Base-by-base conservation (phyloP, 495 filamentous ascomycete species). In the Daldinia caldariorum region DNA sequence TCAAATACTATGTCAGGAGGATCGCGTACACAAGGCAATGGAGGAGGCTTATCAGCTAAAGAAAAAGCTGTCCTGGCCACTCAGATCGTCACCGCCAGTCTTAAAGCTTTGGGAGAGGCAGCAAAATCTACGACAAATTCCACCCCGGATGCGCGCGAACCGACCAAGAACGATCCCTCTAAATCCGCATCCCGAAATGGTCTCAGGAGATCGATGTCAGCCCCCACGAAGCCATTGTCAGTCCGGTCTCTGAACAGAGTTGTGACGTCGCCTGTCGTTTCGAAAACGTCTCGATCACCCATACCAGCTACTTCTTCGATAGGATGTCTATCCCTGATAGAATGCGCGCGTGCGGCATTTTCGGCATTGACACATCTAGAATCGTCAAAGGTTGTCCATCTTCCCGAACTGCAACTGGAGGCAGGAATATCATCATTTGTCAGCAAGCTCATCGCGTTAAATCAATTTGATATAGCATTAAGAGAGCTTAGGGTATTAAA, bases 271-370 rank as follows among this genome's bases (percentile, higher is more conserved):
- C 83, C 85, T 7, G 55, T 60, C 29, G 61, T 74, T 13, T 29
- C 49, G 18, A 67, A 75, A 12, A 66, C 59, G 57, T 14, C 64
- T 37, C 63, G 54, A 32, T 45, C 58, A 18, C 29, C 61, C 0
- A 35, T 58, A 50, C 43, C 68, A 0, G 6, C 58, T 12, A 14
- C 60, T 14, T 38, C 60, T 35, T 77, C 74, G 2, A 79, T 77
- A 0, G 79, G 81, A 38, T 76, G 80, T 29, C 69, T 83, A 41
- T 74, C 84, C 8, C 77, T 83, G 16, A 93, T 91, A 32, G 89
- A 94, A 80, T 97, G 95, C 69, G 90, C 90, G 10, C 83, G 91
- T 20, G 75, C 91, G 26, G 89, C 91, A 10, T 90, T 97, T 75
- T 83, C 87, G 3, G 89, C 87, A 54, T 79, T 98, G 47, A 81